Evolutionary conservation across 106 monocot genomes (phyloP).

Genomic region (Allium fistulosum): DNA sequence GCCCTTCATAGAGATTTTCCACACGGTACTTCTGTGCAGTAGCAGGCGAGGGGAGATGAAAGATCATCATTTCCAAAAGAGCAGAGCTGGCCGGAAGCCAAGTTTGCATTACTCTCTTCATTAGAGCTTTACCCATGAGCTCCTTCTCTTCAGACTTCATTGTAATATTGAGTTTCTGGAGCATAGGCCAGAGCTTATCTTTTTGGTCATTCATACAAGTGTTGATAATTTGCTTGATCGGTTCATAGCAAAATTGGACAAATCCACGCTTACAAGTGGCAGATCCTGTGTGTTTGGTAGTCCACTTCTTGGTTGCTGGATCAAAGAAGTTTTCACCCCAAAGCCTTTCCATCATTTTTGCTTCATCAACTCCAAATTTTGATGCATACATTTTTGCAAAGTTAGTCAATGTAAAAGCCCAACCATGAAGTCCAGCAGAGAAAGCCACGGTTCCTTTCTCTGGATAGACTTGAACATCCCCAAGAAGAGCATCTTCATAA

Average conservation of each 20-base stretch:
- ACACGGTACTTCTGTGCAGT: slow-evolving; percentile 31
- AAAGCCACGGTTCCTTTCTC: slow-evolving; percentile 37
- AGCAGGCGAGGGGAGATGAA: slow-evolving; percentile 20
- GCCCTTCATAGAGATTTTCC: slow-evolving; percentile 25
- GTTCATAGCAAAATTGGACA: slow-evolving; percentile 24
- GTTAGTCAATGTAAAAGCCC: slow-evolving; percentile 25
- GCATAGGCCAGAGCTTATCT: slow-evolving; percentile 27
- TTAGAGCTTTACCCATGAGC: slow-evolving; percentile 17
- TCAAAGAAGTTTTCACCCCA: slow-evolving; percentile 32
- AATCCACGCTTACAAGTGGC: slow-evolving; percentile 22
- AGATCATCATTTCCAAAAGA: neutral
- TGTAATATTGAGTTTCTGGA: slow-evolving; percentile 11
- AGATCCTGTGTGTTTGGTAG: slow-evolving; percentile 17
- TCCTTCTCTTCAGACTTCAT: slow-evolving; percentile 26
- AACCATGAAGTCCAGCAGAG: slow-evolving; percentile 25
- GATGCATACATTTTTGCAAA: slow-evolving; percentile 30
- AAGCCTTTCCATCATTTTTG: slow-evolving; percentile 28
- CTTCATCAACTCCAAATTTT: slow-evolving; percentile 24
- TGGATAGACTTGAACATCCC: slow-evolving; percentile 27
- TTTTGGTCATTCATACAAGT: slow-evolving; percentile 27
- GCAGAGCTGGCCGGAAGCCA: neutral
- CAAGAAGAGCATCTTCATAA: slow-evolving; percentile 26
- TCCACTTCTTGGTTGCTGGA: slow-evolving; percentile 22
- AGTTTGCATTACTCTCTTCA: slow-evolving; percentile 21
- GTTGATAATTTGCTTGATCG: slow-evolving; percentile 22